Evolutionary conservation across 768 basidiomycete species (phyloP), one percentile per base, ranked within the genome.

Genomic region (Pholiota conissans): DNA sequence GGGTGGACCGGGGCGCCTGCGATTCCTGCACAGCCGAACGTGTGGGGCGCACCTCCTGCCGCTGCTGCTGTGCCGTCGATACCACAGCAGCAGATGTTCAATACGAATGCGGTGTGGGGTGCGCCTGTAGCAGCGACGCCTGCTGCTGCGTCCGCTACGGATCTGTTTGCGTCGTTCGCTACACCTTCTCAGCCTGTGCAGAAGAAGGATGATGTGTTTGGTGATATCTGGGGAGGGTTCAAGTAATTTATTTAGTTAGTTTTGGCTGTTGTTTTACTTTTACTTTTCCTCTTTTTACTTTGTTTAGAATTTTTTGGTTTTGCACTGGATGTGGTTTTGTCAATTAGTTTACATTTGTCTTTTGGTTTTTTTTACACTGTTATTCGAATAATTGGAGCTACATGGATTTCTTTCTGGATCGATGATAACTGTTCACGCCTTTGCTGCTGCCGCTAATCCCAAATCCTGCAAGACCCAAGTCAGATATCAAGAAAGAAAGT

Each of bases 221-320:
- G 88, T 6, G 90, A 93, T 71, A 70, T 93, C 49, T 93, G 91
- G 91, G 89, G 90, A 49, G 84, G 86, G 35, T 90, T 90, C 71
- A 91, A 91, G 77, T 92, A 78, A 66, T 34, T 13, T 32, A 34
- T 34, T 3, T 29, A 16, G 14, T 5, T 30, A n/a, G n/a, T 48
- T 46, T 34, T 39, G 16, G 32, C 20, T 59, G 54, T 52, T 29
- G 35, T 16, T 39, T n/a, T n/a, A n/a, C n/a, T n/a, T n/a, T n/a
- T n/a, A n/a, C n/a, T n/a, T n/a, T n/a, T n/a, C n/a, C n/a, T n/a
- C n/a, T n/a, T n/a, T n/a, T n/a, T n/a, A n/a, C n/a, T n/a, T n/a
- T n/a, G n/a, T n/a, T n/a, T n/a, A n/a, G n/a, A n/a, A 40, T 50
- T 11, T 27, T 27, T 58, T 46, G 40, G 18, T 28, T 54, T 34